Conservation (phyloP, 31 red algal species). For the Endocladia muricata region DNA sequence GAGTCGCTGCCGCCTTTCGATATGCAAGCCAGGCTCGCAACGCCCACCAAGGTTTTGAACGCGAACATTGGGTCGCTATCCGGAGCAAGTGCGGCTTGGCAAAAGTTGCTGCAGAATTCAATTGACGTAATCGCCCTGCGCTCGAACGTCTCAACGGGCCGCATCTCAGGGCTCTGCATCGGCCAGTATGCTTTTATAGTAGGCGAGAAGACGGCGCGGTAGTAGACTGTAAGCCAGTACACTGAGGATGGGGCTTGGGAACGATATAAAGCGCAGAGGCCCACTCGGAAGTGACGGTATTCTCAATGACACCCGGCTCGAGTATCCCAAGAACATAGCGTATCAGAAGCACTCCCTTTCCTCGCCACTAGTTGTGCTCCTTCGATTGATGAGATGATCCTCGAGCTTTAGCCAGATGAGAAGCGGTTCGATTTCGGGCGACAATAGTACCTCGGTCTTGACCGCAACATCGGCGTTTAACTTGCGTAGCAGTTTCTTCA, state of each 20-base stretch:
- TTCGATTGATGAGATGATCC: not conserved
- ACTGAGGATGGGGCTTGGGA: not conserved
- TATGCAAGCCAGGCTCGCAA: not conserved
- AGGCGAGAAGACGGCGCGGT: not conserved
- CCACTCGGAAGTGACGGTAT: not conserved
- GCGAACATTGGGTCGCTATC: not conserved
- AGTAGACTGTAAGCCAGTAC: not conserved
- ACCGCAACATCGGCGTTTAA: not conserved
- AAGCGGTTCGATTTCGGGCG: not conserved
- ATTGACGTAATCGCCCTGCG: not conserved
- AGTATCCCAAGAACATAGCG: not conserved
- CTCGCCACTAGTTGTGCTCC: not conserved
- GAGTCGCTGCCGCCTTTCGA: slow-evolving; percentile 2
- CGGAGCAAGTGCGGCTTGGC: not conserved
- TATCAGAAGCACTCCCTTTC: not conserved
- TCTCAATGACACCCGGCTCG: not conserved
- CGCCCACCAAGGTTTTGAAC: not conserved
- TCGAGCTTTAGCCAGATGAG: not conserved
- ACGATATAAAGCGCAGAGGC: not conserved
- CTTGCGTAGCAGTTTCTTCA: not conserved
- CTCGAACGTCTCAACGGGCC: not conserved
- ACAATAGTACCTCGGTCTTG: not conserved
- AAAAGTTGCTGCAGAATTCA: not conserved
- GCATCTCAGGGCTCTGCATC: not conserved
- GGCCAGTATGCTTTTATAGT: not conserved